Base-by-base conservation (phyloP, 352 stramenopile genomes). In the Thalassiosira sp. region DNA sequence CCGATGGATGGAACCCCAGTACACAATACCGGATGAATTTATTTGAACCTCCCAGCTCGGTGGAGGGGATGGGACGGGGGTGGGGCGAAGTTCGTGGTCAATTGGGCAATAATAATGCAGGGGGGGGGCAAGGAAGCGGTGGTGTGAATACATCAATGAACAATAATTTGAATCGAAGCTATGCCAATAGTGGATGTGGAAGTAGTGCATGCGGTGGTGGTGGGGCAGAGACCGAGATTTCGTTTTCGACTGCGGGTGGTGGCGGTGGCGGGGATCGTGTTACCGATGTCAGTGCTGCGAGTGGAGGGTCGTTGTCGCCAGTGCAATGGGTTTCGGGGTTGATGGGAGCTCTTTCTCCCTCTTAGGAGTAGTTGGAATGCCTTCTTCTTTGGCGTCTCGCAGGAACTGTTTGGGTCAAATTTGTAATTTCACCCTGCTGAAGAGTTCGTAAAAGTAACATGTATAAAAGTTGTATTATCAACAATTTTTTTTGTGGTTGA, bases 21-120 rank as follows among this genome's bases (percentile, higher is more conserved):
- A 84, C 69, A 5, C 58, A 74, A 40, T 73, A 84, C 46, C 43
- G 63, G 59, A 49, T 42, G 1, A 52, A 73, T 13, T 56, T 81
- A 40, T 71, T 54, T 6, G 72, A 81, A 53, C 72, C 66, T 6
- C 66, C 72, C 2, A 76, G 63, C 56, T 69, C 56, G 0, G 40
- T 81, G 11, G 72, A 81, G 53, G 72, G 63, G 22, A 33, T 71
- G 13, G 53, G 66, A 37, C 35, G 53, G 1, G 72, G 61, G 6
- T 71, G 58, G 60, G 64, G 49, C 22, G 72, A 81, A 16, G 67
- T 81, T 40, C 64, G 64, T 18, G 64, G 64, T 15, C 20, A 46
- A 16, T 40, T 72, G 33, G 46, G 62, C 0, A 42, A 35, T 60
- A 28, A 35, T 60, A 27, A 25, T 27, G 33, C 40, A 27, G 45